Evolutionary conservation across 257 asterid species (phyloP), one percentile per base, ranked within the genome.

Genomic region (Scutellaria barbata): DNA sequence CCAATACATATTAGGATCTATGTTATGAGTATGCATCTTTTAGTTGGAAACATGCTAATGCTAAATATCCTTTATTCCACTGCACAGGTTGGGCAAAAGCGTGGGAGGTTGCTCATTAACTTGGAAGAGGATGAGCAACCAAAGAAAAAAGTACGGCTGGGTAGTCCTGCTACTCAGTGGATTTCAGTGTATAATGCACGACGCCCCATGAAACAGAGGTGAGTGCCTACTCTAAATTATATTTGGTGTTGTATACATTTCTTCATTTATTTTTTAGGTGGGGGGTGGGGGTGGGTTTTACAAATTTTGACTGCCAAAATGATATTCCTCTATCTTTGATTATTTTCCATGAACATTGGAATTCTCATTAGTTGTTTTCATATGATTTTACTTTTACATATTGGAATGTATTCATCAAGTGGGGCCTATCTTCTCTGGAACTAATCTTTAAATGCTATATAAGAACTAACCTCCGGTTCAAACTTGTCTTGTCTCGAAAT

Each of bases 41-140:
- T 30, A 30, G 35, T 30, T 30, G 35, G 35, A 30, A 61, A 14
- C 9, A 6, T 17, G 46, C 11, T 42, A 42, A 42, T 42, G 46
- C 35, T 30, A 30, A 30, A 30, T 30, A 4, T 2, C 3, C 35
- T 30, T 30, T 68, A n/a, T 74, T 70, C 41, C 40, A 40, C 74
- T 51, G 11, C 63, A 66, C 76, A 89, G 96, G 97, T 91, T 79
- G 99, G 98, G 43, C 97, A 94, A 76, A 91, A 94, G 80, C 91
- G 97, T 37, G 95, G 96, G 62, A 86, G 99, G 79, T 71, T 94
- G 85, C 95, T 84, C 74, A 85, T 90, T 63, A 89, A 94, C 82
- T 76, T 90, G 82, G 99, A 91, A 81, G 99, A 91, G 56, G 99
- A 94, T 66, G 99, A 94, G 78, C 99, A 94, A 74, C 99, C 99